Evolutionary conservation across 1,284 basidiomycete genomes (phyloP), one percentile per base, ranked within the genome.

Genomic region (Tranzscheliella williamsii): DNA sequence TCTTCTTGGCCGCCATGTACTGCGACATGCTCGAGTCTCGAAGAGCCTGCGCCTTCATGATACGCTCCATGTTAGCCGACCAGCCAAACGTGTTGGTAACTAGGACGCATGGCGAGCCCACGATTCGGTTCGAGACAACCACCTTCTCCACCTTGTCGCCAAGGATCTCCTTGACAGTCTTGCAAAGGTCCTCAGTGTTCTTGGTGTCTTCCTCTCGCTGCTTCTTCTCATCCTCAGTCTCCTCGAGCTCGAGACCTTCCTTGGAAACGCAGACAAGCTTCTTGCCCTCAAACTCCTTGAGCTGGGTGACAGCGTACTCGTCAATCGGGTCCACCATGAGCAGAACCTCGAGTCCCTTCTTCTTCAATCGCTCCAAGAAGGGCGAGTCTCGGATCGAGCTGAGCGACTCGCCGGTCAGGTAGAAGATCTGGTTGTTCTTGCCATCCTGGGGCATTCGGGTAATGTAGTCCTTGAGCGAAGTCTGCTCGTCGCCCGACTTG

Each of bases 91-190:
- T 92, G 63, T 93, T 94, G 66, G 95, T 97, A 78, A 97, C 94
- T 11, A 77, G 54, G 17, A 76, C 75, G 33, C 71, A 76, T 24
- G 75, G 75, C 43, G 75, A 77, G 56, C 72, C 73, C 55, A 76
- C 73, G 54, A 77, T 72, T 27, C 94, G 91, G 87, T 95, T 97
- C 43, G 95, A 97, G 72, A 97, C 85, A 65, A 96, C 86, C 29
- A 98, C 95, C 86, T 98, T 98, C 86, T 98, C 95, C 68, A 98
- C 94, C 85, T 94, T 95, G 82, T 97, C 94, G 60, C 93, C 93
- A 57, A 98, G 91, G 64, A 90, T 91, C 76, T 98, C 94, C 86
- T 98, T 98, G 83, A 97, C 90, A 64, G 87, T 85, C 72, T 89
- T 85, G 86, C 91, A 95, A 63, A 98, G 86, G 67, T 91, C 90